Evolutionary conservation across 1,139 yeast genomes (phyloP).

Genomic region (Suhomyces bribrorum): DNA sequence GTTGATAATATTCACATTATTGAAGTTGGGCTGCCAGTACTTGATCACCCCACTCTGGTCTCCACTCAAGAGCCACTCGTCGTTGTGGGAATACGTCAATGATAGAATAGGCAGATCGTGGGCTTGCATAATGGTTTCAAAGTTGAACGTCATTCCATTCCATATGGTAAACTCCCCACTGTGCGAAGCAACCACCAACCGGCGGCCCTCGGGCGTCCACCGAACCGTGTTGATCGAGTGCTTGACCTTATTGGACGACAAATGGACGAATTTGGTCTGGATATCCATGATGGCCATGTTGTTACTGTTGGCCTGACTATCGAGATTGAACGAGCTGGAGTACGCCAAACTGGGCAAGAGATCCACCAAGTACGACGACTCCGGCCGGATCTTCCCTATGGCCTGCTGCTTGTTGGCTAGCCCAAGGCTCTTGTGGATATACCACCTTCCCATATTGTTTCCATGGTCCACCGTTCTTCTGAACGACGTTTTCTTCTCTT

Average conservation of each 20-base stretch:
- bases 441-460: slow-evolving; percentile 75
- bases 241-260: slow-evolving; percentile 86
- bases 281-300: slow-evolving; percentile 56
- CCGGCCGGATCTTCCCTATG: slow-evolving; percentile 70
- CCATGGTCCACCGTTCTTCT: slow-evolving; percentile 90
- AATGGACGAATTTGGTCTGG: slow-evolving; percentile 83
- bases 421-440: slow-evolving; percentile 60
- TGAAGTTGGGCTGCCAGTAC: slow-evolving; percentile 98
- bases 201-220: slow-evolving; percentile 97
- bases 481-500: slow-evolving; percentile 56
- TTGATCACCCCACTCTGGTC: slow-evolving; percentile 90
- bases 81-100: slow-evolving; percentile 81
- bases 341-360: slow-evolving; percentile 73
- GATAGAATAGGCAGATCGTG: slow-evolving; percentile 89
- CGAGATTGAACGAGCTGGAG: slow-evolving; percentile 24
- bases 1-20: slow-evolving; percentile 82
- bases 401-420: slow-evolving; percentile 40
- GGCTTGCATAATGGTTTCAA: slow-evolving; percentile 98
- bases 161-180: slow-evolving; percentile 96
- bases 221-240: slow-evolving; percentile 88
- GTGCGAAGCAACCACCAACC: slow-evolving; percentile 86
- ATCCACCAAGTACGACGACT: slow-evolving; percentile 71
- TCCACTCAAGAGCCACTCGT: slow-evolving; percentile 92
- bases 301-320: slow-evolving; percentile 31
- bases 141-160: slow-evolving; percentile 95